Base-by-base conservation (phyloP, 2,329 filamentous ascomycete genomes). In the Trichoderma sp. region DNA sequence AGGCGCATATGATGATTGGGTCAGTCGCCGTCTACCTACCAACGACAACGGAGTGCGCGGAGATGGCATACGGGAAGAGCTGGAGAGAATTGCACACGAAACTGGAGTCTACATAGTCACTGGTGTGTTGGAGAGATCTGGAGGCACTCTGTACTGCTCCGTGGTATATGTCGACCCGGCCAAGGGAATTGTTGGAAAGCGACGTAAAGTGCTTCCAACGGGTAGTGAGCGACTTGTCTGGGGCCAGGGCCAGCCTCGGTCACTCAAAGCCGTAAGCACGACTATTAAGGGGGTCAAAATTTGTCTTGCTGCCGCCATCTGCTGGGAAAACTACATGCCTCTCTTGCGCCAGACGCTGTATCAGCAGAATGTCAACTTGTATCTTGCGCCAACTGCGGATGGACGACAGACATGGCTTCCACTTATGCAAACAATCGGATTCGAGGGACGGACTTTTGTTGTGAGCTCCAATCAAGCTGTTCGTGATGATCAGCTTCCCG, bases 371-470 rank as follows among this genome's bases (percentile, higher is more conserved):
- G 68, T 63, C n/a, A 62, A 71, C 24, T 12, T 71, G 9, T 63
- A 63, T 33, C 68, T 62, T 21, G 67, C 67, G 8, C 67, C 67
- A 16, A 71, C 67, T 7, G 67, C 67, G 3, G 67, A 71, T 62
- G 67, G 53, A 29, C 45, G 67, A 14, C 14, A 8, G 1, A 71
- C 67, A 9, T 71, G 67, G 67, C 35, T 71, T 16, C 53, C 67
- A 6, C 67, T 71, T 4, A 71, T 71, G 67, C 33, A 71, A 27
- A 71, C 67, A 41, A 71, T 71, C n/a, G 67, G 31, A n/a, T 71
- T 45, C n/a, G 67, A 71, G 16, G 53, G 67, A 29, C 67, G 67
- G 6, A 41, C 53, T 24, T 71, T 71, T 62, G 53, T 71, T 16
- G 16, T 71, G 9, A 71, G 67, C 24, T 35, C 53, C 27, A 71